Evolutionary conservation across 2,329 filamentous ascomycete genomes (phyloP), one percentile per base, ranked within the genome.

Genomic region (Cordyceps cateniannulata): DNA sequence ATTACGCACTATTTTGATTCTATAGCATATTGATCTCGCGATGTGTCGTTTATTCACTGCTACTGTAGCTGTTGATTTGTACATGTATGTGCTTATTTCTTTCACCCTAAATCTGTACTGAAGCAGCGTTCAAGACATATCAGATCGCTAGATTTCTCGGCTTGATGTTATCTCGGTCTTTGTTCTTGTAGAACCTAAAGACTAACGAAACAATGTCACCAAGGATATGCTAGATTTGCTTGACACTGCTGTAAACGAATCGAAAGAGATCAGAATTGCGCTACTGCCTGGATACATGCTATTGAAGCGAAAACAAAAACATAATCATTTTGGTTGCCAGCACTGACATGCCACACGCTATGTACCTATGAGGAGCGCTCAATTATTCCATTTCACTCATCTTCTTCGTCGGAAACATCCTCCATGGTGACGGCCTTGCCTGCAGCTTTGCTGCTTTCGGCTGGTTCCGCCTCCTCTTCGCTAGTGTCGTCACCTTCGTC

Each of bases 371-470:
- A 10, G 20, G 25, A 27, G 40, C 20, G 18, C 12, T 27, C 9
- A 9, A 27, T 35, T n/a, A 27, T 16, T 3, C 48, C 35, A 29
- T 57, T 75, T 61, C 74, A 71, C 35, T 69, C 71, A 20, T 71
- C 75, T 38, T 73, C 73, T 1, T 76, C 74, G 58, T 78, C 76
- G 2, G 66, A 67, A 10, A 68, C 74, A 59, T 81, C 79, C 64
- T 81, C 78, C 6, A 82, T 73, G 4, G 79, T 79, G 12, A 72
- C 79, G 5, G 76, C 77, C 62, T 69, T 79, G 1, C 70, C 77
- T 65, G 79, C 81, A 8, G 75, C 75, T 65, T 79, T 80, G 6
- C 63, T 55, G 42, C 52, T 62, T 18, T 57, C 44, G 20, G 12
- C 38, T 32, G 18, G 10, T n/a, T 52, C 29, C 6, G 25, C 68